Conservation (phyloP, 1,284 basidiomycete species). For the Fomitopsis betulina region DNA sequence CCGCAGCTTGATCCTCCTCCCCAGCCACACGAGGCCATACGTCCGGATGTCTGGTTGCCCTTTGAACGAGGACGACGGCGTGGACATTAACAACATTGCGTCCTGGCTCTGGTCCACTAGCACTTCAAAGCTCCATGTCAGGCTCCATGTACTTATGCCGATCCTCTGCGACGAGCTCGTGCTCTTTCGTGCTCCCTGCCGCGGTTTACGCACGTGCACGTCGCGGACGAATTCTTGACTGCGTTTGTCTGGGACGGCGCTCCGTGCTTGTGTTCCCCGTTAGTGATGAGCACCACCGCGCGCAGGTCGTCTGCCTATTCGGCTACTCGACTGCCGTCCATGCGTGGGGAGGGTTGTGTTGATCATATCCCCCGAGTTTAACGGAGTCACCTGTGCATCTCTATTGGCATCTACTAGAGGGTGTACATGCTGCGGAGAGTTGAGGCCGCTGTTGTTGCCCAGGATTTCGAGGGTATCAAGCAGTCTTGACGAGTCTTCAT, state of each 20-base stretch:
- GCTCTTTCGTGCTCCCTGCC: neutral
- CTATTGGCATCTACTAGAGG: neutral
- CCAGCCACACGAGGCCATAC: neutral
- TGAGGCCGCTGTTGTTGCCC: neutral
- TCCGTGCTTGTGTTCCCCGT: neutral
- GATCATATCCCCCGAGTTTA: neutral
- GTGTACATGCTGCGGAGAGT: neutral
- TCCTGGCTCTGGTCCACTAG: conserved; percentile 2
- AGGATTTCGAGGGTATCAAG: neutral
- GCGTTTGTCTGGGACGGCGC: neutral
- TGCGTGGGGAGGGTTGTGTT: neutral
- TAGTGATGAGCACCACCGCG: neutral
- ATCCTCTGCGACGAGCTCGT: neutral
- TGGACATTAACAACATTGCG: neutral
- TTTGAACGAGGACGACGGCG: neutral
- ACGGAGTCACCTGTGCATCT: neutral
- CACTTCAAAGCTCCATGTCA: no score
- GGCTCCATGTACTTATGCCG: no score
- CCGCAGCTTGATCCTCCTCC: neutral
- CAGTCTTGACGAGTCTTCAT: neutral
- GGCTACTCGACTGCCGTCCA: neutral
- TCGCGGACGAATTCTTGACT: neutral
- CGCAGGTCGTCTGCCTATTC: neutral
- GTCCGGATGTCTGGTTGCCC: conserved; percentile 1
- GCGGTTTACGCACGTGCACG: neutral